Percentiles rank a stretch among this genome's conserved stretches.
These are phyloP conservation scores for Ceriops zippeliana DNA, from an alignment of 345 rosid genomes.

Conservation along the genomic window DNA sequence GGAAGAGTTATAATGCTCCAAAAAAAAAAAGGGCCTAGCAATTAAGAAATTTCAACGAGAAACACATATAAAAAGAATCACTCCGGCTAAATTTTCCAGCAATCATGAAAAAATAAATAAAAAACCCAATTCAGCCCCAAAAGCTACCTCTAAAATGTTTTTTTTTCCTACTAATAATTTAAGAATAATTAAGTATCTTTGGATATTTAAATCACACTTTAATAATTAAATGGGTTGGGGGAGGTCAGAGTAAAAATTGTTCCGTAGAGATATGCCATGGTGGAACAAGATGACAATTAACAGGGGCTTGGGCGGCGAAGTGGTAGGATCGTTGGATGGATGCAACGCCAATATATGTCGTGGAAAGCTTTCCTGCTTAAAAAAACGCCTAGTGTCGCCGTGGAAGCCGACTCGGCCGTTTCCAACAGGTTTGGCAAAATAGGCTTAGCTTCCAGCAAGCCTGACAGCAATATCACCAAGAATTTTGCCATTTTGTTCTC, in stretches of 20 bases:
- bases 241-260: conserved; percentile 30
- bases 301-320: conserved; percentile 30
- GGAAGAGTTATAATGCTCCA: too few species aligned
- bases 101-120: too few species aligned
- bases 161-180: too few species aligned
- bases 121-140: too few species aligned
- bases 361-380: background rate
- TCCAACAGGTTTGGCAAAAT: background rate
- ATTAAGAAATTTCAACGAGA: too few species aligned
- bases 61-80: too few species aligned
- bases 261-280: conserved; percentile 31
- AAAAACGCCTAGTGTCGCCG: background rate
- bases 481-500: background rate
- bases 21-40: too few species aligned
- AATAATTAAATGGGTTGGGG: conserved; percentile 1
- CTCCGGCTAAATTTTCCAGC: too few species aligned
- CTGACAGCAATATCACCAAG: background rate
- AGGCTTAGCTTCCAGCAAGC: background rate
- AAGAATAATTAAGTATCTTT: too few species aligned
- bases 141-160: too few species aligned
- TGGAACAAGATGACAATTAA: conserved; percentile 31
- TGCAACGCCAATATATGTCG: background rate
- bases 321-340: background rate
- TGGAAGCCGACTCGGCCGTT: background rate
- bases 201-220: too few species aligned